Base-by-base conservation (phyloP, 176 grass and related monocot species). In the Cenchrus purpureus region DNA sequence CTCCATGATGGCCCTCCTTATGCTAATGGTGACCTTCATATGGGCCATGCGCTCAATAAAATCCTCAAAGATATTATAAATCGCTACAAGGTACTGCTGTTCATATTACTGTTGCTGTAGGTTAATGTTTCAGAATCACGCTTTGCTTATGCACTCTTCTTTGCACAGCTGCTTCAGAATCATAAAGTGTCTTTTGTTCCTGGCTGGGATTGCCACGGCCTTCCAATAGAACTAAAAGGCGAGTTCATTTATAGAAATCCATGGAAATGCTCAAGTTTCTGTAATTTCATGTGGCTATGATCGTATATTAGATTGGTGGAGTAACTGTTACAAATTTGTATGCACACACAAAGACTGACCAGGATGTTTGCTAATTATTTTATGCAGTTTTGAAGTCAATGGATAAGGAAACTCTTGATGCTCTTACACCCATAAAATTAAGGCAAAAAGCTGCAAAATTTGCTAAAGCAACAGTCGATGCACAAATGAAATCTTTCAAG, bases 401-500 rank as follows among this genome's bases (percentile, higher is more conserved):
- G 87, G 93, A 95, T 91, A 79, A 92, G 87, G 96, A 95, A 86
- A 85, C 91, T 67, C 90, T 94, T 84, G 83, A 72, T 85, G 80
- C 90, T 61, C 75, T 98, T 67, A 98, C 91, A 16, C 96, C 96
- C 74, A 90, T 98, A 80, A 95, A 92, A 68, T 83, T 98, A 80
- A 92, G 93, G 84, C 82, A 98, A 89, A 98, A 98, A 43, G 96
- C 96, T 80, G 96, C 96, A 85, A 98, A 98, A 75, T 98, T 98
- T 92, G 96, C 96, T 58, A 95, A 91, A 93, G 85, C 86, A 54
- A 98, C 96, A 65, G 93, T 98, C 58, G 91, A 89, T 53, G 82
- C 87, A 89, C 96, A 98, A 74, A 95, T 95, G 96, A 98, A 98
- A 64, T 93, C 93, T 89, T 98, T 98, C 88, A 95, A 95, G 91